Conservation (phyloP, 106 monocot species). For the Xerophyta viscosa region DNA sequence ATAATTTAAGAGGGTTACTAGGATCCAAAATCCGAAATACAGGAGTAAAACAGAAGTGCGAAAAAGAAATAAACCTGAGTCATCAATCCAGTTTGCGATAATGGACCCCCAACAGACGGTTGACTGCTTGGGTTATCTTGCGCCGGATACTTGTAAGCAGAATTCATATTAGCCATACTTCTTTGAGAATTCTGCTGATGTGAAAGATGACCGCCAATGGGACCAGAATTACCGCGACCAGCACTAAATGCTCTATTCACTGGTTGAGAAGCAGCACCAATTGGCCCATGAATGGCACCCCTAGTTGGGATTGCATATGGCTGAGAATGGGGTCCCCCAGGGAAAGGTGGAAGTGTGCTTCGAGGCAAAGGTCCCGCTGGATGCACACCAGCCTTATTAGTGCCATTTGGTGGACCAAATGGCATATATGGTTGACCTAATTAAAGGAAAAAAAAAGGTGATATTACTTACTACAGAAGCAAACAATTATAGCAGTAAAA, state of each 20-base stretch:
- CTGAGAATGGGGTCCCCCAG: constrained; percentile 79
- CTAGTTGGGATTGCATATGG: constrained; percentile 97
- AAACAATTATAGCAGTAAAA: neutral
- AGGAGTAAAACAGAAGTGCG: too few species aligned
- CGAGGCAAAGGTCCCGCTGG: constrained; percentile 61
- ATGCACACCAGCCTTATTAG: constrained; percentile 66
- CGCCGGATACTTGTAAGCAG: constrained; percentile 58
- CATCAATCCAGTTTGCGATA: constrained; percentile 81
- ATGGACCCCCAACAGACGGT: constrained; percentile 70
- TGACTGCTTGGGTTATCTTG: constrained; percentile 73
- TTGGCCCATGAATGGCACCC: constrained; percentile 81
- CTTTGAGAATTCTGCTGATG: constrained; percentile 84
- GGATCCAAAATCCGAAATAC: too few species aligned
- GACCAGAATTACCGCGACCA: constrained; percentile 67
- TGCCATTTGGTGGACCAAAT: constrained; percentile 80
- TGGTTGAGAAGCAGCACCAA: constrained; percentile 70
- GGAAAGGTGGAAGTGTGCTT: constrained; percentile 81
- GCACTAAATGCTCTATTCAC: constrained; percentile 68
- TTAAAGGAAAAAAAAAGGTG: constrained; percentile 1
- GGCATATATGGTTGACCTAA: constrained; percentile 58
- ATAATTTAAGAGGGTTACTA: too few species aligned
- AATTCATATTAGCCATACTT: constrained; percentile 37
- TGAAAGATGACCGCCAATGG: constrained; percentile 85
- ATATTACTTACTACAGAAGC: neutral
- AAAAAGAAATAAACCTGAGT: constrained; percentile 84